Percentiles rank a stretch among this genome's conserved stretches.
Evolutionary conservation across 169 alveolate species (phyloP).

Genomic region (Plasmodium falciparum): DNA sequence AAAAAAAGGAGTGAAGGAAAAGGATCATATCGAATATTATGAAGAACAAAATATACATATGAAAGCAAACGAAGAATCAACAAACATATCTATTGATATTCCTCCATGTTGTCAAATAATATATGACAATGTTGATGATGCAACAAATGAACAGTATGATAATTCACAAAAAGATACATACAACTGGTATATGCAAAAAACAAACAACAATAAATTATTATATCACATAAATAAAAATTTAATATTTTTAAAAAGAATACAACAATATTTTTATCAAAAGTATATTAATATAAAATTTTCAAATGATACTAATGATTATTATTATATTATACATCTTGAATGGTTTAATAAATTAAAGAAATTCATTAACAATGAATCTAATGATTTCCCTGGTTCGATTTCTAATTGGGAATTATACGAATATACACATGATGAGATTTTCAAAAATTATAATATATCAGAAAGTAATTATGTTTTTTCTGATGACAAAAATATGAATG

Average conservation of each 20-base stretch:
- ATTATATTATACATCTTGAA: slow-evolving; percentile 30
- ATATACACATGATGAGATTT: not conserved
- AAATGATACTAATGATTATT: slow-evolving; percentile 34
- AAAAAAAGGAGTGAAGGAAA: slow-evolving; percentile 13
- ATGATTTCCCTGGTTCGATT: slow-evolving; percentile 34
- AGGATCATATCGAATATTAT: no score
- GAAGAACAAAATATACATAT: not conserved
- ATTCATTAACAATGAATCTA: slow-evolving; percentile 26
- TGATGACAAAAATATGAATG: not conserved
- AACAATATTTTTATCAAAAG: slow-evolving; percentile 56
- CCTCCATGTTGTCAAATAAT: not conserved
- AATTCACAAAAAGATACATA: not conserved
- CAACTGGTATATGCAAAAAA: not conserved
- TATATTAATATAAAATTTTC: slow-evolving; percentile 63
- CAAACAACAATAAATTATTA: not conserved
- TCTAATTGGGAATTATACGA: slow-evolving; percentile 49
- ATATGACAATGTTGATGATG: no score
- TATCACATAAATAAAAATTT: slow-evolving; percentile 36
- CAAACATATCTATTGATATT: not conserved
- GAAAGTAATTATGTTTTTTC: not conserved
- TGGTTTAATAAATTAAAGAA: slow-evolving; percentile 59
- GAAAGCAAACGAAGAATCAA: not conserved
- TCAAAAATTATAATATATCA: not conserved
- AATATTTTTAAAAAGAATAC: slow-evolving; percentile 52
- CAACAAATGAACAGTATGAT: no score